Evolutionary conservation across 768 basidiomycete genomes (phyloP), one percentile per base, ranked within the genome.

Genomic region (Tricholomella constricta): DNA sequence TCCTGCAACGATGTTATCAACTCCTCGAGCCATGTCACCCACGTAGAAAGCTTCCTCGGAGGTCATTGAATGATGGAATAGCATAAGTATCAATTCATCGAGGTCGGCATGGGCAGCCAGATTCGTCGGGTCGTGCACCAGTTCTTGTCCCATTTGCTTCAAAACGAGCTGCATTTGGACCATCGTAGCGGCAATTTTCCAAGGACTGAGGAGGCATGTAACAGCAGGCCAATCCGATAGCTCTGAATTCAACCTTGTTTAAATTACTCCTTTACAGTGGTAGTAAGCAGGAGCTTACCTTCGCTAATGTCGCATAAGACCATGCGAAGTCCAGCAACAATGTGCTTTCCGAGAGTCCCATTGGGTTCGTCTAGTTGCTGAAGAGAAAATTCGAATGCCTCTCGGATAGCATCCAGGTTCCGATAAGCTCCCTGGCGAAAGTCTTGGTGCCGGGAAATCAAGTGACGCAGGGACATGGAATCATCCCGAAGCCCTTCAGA

Each of bases 1-100:
- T 47, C 78, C 78, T 4, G 84, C 86, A 27, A 93, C 83, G 0
- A 76, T 71, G 38, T 72, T 77, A 41, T 86, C 85, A 8, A 86
- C 85, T 25, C 86, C 87, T 58, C 80, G 78, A 17, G 86, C 79
- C 80, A 92, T 88, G 64, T 90, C 87, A n/a, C 88, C 88, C 5
- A 92, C 84, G 59, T 91, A 89, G 56, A 85, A 88, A 0, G 89
- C 89, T 67, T 92, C 87, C 58, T 92, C 89, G 0, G 84, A 80
- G 14, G 85, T 83, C 68, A 90, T 85, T 8, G 83, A 84, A 53
- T 88, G 83, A 54, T 81, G 84, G 60, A 93, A 88, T 7, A 92
- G 72, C 62, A 82, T 80, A 5, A 79, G 74, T 0, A 84, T 84
- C 44, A 92, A 72, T 55, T 78, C 85, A 59, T 89, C 84, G 34